phyloP scores from a whole-genome alignment of 2,329 filamentous ascomycete genomes.

The Trichoderma brevicompactum region DNA sequence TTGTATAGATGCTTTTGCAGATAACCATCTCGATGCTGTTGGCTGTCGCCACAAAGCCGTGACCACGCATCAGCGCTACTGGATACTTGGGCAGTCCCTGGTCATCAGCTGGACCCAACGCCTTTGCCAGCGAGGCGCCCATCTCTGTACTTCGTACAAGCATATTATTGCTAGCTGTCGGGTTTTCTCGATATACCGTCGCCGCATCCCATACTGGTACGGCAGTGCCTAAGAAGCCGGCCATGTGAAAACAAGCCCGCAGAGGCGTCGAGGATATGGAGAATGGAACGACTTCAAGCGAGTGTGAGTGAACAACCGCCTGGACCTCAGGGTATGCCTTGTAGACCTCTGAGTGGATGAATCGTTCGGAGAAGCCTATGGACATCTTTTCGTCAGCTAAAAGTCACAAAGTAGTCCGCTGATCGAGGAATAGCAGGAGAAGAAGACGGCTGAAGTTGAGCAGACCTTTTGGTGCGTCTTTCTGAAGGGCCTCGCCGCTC shows the following conservation, averaged over 20 bases:
- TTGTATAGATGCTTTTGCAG: conserved; percentile 21
- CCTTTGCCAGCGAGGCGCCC: conserved; percentile 18
- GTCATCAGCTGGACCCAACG: conserved; percentile 3
- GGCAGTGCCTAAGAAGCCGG: conserved; percentile 16
- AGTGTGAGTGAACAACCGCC: conserved; percentile 15
- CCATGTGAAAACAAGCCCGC: conserved; percentile 21
- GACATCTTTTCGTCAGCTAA: neutral
- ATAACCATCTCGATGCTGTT: conserved; percentile 21
- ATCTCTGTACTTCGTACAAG: conserved; percentile 11
- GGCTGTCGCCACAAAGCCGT: conserved; percentile 21
- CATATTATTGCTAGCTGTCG: conserved; percentile 7
- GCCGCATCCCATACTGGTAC: conserved; percentile 17
- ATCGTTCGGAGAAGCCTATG: conserved; percentile 18
- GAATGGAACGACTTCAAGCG: conserved; percentile 20
- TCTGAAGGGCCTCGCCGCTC: conserved; percentile 11
- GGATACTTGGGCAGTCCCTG: conserved; percentile 10
- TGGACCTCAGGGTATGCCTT: conserved; percentile 16
- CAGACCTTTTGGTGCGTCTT: conserved; percentile 10
- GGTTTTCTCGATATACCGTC: conserved; percentile 8
- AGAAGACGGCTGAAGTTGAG: neutral
- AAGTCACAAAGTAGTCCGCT: too few relatives aligned
- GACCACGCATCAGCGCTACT: conserved; percentile 21
- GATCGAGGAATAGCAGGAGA: too few relatives aligned
- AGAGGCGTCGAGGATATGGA: conserved; percentile 13
- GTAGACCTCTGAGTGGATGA: conserved; percentile 22